Base-by-base conservation (phyloP, 2,329 filamentous ascomycete genomes). In the Penicillium hesseltinei region DNA sequence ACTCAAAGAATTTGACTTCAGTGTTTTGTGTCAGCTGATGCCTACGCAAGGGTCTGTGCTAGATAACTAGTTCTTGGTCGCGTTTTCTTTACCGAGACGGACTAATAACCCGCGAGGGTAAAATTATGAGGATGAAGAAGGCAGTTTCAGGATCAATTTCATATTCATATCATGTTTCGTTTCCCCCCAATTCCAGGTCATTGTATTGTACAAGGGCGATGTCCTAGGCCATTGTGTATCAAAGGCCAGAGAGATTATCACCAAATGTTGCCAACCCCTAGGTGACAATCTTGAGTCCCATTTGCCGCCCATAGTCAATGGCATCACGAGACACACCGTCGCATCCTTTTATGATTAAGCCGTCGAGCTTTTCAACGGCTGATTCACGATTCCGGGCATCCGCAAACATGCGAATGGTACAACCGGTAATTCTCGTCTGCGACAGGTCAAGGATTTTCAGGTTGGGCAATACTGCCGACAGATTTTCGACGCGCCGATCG, bases 401-500 rank as follows among this genome's bases (percentile, higher is more conserved):
- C 2, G 69, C 70, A 23, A 77, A 57, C n/a, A 54, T 62, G 33
- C 73, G 74, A 38, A 77, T 62, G 1, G 70, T 64, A 17, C 66
- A 58, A 0, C 75, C 75, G 5, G 72, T 75, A 6, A 77, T 68
- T 13, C 52, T 58, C 1, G 73, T 77, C 38, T 63, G 62, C 0
- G 72, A 72, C 9, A 77, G 25, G 59, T 76, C 58, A 5, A 78
- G 63, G 1, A 66, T 56, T 47, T 69, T 72, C 17, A 78, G 49
- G 2, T 69, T 64, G 0, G 64, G 62, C 42, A 76, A 61, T 11
- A 43, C 49, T 2, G 59, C 40, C 11, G 68, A 54, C 2, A 76
- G 54, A 9, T 25, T 9, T 1, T 51, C 39, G 1, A 69, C 58
- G 5, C 58, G 44, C 2, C n/a, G 33, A 52, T 77, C 73, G 5